Conservation (phyloP, 768 basidiomycete species). For the Auriculariales sp. region DNA sequence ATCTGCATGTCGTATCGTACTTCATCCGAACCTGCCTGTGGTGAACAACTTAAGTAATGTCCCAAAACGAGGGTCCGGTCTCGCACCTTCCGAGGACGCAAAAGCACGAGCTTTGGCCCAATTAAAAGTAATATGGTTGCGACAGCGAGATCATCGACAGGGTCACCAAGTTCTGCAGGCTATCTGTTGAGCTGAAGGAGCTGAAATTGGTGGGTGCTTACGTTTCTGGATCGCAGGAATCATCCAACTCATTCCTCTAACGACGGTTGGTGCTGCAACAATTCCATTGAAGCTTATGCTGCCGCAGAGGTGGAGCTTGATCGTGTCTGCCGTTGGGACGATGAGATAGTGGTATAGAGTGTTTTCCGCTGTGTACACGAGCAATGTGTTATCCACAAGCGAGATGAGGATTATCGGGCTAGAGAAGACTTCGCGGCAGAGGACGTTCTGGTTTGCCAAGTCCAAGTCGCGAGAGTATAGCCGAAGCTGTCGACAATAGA, state of each 20-base stretch:
- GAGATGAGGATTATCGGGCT: conserved; percentile 78
- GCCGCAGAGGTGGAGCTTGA: conserved; percentile 81
- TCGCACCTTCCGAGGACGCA: conserved; percentile 74
- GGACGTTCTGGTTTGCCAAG: conserved; percentile 64
- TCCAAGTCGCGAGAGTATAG: conserved; percentile 90
- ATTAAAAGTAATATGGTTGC: conserved; percentile 95
- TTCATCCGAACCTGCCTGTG: conserved; percentile 70
- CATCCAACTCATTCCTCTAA: conserved; percentile 93
- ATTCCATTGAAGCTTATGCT: conserved; percentile 91
- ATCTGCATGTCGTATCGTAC: conserved; percentile 97
- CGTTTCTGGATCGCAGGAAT: conserved; percentile 87
- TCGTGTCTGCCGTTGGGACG: conserved; percentile 65
- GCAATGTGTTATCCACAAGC: conserved; percentile 83
- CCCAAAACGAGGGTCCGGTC: not conserved
- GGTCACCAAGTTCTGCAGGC: conserved; percentile 78
- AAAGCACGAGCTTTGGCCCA: conserved; percentile 76
- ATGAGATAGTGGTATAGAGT: conserved; percentile 87
- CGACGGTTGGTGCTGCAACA: conserved; percentile 67
- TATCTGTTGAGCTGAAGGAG: conserved; percentile 1
- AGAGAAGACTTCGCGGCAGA: conserved; percentile 64
- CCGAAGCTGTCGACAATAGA: conserved; percentile 45
- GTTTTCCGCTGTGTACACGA: conserved; percentile 92
- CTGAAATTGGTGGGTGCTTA: conserved; percentile 22
- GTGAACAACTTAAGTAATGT: conserved; percentile 2
- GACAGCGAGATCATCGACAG: conserved; percentile 78